Evolutionary conservation across 176 grass and related monocot genomes (phyloP).

Genomic region (Triticum turgidum): DNA sequence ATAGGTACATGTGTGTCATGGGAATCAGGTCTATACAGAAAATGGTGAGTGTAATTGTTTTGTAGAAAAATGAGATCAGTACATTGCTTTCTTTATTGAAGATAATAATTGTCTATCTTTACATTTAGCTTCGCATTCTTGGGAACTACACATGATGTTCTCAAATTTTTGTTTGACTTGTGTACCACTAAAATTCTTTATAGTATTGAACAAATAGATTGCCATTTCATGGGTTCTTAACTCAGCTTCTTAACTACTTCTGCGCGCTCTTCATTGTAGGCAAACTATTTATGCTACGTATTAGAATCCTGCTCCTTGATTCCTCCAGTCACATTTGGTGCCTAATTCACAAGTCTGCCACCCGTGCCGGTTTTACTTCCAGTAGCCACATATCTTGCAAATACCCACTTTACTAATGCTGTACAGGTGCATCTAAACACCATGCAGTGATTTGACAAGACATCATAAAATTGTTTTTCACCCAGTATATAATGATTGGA

Average conservation of each 20-base stretch:
- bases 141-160: background rate
- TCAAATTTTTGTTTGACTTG: slow-evolving; percentile 11
- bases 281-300: background rate
- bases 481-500: background rate
- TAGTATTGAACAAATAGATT: background rate
- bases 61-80: background rate
- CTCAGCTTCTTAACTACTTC: background rate
- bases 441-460: background rate
- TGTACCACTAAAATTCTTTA: background rate
- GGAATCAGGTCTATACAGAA: slow-evolving; percentile 78
- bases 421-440: background rate
- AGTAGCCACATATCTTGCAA: slow-evolving; percentile 4
- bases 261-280: background rate
- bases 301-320: background rate
- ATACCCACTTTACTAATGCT: slow-evolving; percentile 4
- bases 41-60: slow-evolving; percentile 64
- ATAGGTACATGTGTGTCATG: slow-evolving; percentile 91
- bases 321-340: background rate
- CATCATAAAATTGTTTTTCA: background rate
- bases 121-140: background rate
- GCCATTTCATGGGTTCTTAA: background rate
- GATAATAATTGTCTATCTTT: background rate
- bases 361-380: background rate
- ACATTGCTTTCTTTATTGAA: slow-evolving; percentile 14
- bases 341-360: background rate